Percentiles rank a stretch among this genome's conserved stretches.
Conservation (phyloP, 2,329 filamentous ascomycete species). For the Aspergillus ibericus region DNA sequence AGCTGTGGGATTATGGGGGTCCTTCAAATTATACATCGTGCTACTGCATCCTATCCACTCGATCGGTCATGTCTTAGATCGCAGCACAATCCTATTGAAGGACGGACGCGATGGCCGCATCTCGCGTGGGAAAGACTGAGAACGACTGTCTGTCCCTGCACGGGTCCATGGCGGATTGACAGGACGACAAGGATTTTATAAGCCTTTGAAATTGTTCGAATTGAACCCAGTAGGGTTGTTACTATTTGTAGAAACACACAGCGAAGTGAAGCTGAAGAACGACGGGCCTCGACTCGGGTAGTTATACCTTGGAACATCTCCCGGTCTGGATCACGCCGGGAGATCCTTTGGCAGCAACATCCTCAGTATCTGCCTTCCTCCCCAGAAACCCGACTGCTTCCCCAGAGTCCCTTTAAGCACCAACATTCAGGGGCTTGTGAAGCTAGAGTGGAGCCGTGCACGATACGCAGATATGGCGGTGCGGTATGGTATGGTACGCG, state of each 20-base stretch:
- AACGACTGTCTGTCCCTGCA: background rate
- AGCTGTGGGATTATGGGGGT: background rate
- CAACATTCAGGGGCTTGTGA: conserved; percentile 21
- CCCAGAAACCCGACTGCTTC: background rate
- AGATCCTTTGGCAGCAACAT: background rate
- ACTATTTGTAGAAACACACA: background rate
- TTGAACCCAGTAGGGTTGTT: background rate
- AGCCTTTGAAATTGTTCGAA: background rate
- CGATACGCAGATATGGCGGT: conserved; percentile 19
- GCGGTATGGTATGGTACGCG: conserved; percentile 12
- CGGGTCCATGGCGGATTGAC: background rate
- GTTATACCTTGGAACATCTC: no score
- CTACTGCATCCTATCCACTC: background rate
- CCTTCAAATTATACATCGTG: background rate
- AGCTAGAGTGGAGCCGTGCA: conserved; percentile 23
- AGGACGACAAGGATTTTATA: background rate
- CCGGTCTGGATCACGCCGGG: background rate
- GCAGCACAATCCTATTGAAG: conserved; percentile 1
- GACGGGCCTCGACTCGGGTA: no score
- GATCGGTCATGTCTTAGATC: background rate
- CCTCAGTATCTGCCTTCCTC: background rate
- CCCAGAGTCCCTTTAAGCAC: background rate
- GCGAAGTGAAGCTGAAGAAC: background rate
- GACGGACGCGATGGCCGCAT: background rate
- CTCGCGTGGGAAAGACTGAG: background rate